phyloP scores from a whole-genome alignment of 2,329 filamentous ascomycete species.

The Ceratocystis huliohia region DNA sequence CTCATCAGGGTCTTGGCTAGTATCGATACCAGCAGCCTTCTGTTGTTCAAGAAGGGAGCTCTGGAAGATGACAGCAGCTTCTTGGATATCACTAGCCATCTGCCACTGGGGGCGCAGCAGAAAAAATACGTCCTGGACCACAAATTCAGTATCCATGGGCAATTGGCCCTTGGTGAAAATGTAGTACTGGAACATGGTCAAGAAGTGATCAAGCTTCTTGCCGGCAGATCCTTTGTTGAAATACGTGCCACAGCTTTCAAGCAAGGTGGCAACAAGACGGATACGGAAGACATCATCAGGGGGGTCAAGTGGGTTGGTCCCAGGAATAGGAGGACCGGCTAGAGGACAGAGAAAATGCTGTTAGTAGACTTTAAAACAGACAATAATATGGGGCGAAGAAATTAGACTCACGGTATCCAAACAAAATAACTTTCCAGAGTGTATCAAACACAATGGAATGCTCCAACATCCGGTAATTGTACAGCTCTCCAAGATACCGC shows the following conservation, averaged over 20 bases:
- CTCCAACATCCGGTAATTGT: constrained; percentile 95
- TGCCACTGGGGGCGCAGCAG: constrained; percentile 87
- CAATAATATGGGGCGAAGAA: neutral
- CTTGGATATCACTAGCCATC: constrained; percentile 63
- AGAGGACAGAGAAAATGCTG: constrained; percentile 19
- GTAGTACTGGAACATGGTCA: constrained; percentile 96
- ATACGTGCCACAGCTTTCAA: constrained; percentile 93
- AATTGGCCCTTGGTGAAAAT: constrained; percentile 77
- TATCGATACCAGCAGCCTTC: constrained; percentile 62
- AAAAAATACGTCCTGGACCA: constrained; percentile 83
- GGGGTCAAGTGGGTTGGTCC: constrained; percentile 66
- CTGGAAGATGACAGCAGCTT: constrained; percentile 71
- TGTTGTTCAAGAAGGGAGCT: constrained; percentile 85
- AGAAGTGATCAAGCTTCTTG: constrained; percentile 95
- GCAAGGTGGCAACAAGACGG: constrained; percentile 71
- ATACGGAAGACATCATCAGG: constrained; percentile 96
- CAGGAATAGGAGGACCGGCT: constrained; percentile 70
- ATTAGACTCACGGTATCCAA: constrained; percentile 56
- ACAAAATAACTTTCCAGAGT: constrained; percentile 86
- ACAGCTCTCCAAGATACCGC: constrained; percentile 90
- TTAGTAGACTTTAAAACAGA: neutral
- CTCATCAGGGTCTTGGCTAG: constrained; percentile 58
- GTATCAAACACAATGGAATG: constrained; percentile 91
- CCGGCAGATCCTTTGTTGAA: constrained; percentile 87
- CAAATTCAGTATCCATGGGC: constrained; percentile 95